phyloP scores from a whole-genome alignment of 2,329 filamentous ascomycete species.

The Botrytis pseudocinerea region DNA sequence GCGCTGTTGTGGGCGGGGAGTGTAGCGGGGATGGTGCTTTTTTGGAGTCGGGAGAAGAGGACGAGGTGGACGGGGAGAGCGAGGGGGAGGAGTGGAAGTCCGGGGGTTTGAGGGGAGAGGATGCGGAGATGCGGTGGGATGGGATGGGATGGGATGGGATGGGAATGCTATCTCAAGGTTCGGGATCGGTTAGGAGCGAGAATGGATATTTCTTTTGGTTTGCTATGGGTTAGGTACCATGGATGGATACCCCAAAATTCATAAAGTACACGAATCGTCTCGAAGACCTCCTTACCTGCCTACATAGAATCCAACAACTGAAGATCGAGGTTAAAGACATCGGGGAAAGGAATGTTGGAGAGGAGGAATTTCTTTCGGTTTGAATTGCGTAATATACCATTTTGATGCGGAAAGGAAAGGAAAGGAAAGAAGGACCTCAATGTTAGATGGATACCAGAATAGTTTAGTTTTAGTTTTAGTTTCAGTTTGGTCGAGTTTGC shows the following conservation, averaged over 20 bases:
- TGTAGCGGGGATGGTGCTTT: slow-evolving; percentile 53
- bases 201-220: not conserved
- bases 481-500: not conserved
- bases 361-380: not conserved
- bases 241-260: not conserved
- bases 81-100: slow-evolving; percentile 14
- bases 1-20: slow-evolving; percentile 75
- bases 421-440: not conserved
- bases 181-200: not conserved
- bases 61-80: slow-evolving; percentile 50
- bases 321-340: not conserved
- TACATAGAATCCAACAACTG: not conserved
- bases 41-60: slow-evolving; percentile 58
- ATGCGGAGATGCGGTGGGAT: not conserved
- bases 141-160: not conserved
- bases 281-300: not conserved
- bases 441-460: not conserved
- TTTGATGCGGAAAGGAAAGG: not conserved
- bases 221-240: not conserved
- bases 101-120: slow-evolving; percentile 7
- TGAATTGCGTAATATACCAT: not conserved
- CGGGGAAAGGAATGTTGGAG: not conserved
- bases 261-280: not conserved
- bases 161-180: not conserved
- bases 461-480: too few relatives aligned